Percentiles rank a stretch among this genome's conserved stretches.
Evolutionary conservation across 2,329 filamentous ascomycete genomes (phyloP).

Genomic region (Aspergillus fumigatiaffinis): DNA sequence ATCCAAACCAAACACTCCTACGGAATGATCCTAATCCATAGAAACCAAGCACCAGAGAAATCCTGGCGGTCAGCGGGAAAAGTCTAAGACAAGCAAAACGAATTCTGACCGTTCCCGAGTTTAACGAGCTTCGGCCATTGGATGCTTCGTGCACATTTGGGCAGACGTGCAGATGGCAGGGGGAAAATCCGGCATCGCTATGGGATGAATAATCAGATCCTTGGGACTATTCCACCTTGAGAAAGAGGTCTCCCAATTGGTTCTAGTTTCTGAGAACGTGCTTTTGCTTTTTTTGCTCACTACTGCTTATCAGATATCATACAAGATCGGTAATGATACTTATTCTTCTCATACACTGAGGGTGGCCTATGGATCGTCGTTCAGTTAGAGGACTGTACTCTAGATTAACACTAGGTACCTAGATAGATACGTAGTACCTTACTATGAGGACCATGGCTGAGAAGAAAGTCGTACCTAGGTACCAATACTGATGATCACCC

Average conservation of each 20-base stretch:
- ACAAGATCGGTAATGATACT: not conserved
- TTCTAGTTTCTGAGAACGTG: not conserved
- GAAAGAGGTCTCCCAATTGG: not conserved
- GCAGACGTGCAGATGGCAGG: conserved; percentile 29
- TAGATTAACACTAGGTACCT: too few relatives aligned
- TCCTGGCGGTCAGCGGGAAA: conserved; percentile 25
- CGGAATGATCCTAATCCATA: not conserved
- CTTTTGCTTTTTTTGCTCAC: not conserved
- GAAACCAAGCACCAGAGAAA: conserved; percentile 6
- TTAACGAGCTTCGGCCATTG: conserved; percentile 27
- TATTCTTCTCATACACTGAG: not conserved
- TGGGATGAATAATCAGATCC: conserved; percentile 14
- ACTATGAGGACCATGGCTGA: not conserved
- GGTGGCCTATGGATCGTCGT: not conserved
- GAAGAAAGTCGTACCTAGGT: not conserved
- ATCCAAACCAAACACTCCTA: too few relatives aligned
- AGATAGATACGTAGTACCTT: too few relatives aligned
- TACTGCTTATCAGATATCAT: not conserved
- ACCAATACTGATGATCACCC: not conserved
- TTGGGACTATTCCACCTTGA: not conserved
- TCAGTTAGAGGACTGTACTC: too few relatives aligned
- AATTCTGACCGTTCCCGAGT: conserved; percentile 28
- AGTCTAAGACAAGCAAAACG: conserved; percentile 29
- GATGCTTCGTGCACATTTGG: conserved; percentile 32
- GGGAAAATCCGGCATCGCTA: conserved; percentile 8